Evolutionary conservation across 2,329 filamentous ascomycete genomes (phyloP).

Genomic region (Hypomyces rosellus): DNA sequence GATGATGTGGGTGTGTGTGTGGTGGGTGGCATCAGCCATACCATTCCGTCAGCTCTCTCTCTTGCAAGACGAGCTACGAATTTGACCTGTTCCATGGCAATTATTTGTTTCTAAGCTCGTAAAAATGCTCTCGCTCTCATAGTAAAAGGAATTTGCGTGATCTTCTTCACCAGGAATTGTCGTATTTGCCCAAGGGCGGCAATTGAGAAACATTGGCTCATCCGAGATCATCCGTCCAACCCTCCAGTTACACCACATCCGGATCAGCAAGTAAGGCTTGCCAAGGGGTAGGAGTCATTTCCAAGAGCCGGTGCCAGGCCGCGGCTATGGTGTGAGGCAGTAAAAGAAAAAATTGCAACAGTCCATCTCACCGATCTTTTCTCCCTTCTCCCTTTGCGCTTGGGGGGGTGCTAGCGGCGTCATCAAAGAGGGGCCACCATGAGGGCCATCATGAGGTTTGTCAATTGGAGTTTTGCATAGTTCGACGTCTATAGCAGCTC

Average conservation of each 20-base stretch:
- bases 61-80: background rate
- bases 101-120: background rate
- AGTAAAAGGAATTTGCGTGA: too few relatives aligned
- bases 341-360: too few relatives aligned
- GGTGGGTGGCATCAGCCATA: background rate
- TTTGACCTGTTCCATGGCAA: background rate
- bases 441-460: constrained; percentile 13
- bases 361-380: constrained; percentile 9
- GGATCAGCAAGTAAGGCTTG: background rate
- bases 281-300: background rate
- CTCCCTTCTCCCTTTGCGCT: background rate
- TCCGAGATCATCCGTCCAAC: background rate
- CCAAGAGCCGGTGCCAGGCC: background rate
- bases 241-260: background rate
- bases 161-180: too few relatives aligned
- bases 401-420: constrained; percentile 13
- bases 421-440: constrained; percentile 17
- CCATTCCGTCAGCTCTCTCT: too few relatives aligned
- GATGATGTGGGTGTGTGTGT: background rate
- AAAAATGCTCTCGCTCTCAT: too few relatives aligned
- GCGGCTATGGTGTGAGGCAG: constrained; percentile 1
- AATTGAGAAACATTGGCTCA: background rate
- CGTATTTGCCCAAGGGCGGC: too few relatives aligned
- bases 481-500: constrained; percentile 16
- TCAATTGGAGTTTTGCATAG: constrained; percentile 9